Evolutionary conservation across 306 rosid genomes (phyloP), one percentile per base, ranked within the genome.

Genomic region (Gastrolobium bilobum): DNA sequence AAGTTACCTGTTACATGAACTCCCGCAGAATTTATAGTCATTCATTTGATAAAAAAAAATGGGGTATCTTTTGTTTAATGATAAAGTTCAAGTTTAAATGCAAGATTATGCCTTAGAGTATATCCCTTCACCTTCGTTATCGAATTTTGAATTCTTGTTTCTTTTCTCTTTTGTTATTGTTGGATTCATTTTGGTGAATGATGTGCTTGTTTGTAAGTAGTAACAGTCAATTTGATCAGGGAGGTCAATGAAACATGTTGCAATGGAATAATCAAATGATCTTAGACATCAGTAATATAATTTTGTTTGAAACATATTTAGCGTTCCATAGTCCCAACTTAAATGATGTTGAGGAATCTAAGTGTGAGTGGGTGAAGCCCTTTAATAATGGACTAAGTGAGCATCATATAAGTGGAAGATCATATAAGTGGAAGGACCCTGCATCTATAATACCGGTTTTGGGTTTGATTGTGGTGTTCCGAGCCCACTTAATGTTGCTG

Each of bases 151-250:
- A 31, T 50, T 15, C 3, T 13, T 11, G 6, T 4, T 5, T 3
- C 6, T 10, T 3, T 46, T 1, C n/a, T 9, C 11, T 15, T 63
- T 30, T 1, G 4, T 60, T 56, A 7, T 37, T 6, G 31, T 64
- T 57, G 20, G 62, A 37, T 59, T 50, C 39, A 8, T 56, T 62
- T 14, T 67, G 68, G 37, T 75, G 66, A 46, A 70, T 37, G 58
- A 30, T 76, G 7, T 80, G 31, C 47, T 71, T 31, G 34, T 42
- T 33, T 76, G 34, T 37, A 56, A 71, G 71, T 38, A 31, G 79
- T n/a, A 43, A 30, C 2, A 2, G 5, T 62, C 26, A 31, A 69
- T 31, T 53, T 63, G 78, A 61, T 30, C 51, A 61, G 7, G 59
- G 72, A 48, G 10, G 59, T 68, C 13, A 4, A 15, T 75, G 35